These are phyloP conservation scores for Syzygium aromaticum DNA, from an alignment of 345 rosid genomes.

Conservation along the genomic window DNA sequence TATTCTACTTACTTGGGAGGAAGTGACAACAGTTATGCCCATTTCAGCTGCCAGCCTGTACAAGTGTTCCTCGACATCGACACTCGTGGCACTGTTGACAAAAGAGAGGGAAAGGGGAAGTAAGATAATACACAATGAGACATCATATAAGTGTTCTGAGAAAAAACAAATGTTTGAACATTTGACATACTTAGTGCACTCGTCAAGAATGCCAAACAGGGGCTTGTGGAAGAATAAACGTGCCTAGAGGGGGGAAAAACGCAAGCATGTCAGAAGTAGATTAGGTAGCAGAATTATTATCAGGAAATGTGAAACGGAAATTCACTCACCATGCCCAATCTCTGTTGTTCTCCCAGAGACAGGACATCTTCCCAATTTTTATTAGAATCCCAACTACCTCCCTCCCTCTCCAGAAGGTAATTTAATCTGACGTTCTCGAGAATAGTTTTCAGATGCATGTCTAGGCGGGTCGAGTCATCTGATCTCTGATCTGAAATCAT, in stretches of 20 bases:
- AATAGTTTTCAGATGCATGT: conserved; percentile 50
- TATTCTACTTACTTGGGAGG: conserved; percentile 64
- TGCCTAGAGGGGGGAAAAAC: conserved; percentile 37
- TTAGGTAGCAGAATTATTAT: background rate
- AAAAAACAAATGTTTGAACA: background rate
- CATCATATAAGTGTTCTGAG: background rate
- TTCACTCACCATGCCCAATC: conserved; percentile 85
- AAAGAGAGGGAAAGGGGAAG: background rate
- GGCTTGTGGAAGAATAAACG: conserved; percentile 96
- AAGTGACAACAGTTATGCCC: conserved; percentile 88
- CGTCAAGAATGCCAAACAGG: conserved; percentile 86
- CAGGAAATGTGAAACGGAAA: background rate
- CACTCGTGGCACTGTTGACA: conserved; percentile 75
- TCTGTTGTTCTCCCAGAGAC: conserved; percentile 98
- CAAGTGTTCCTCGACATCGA: conserved; percentile 95
- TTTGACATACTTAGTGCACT: conserved; percentile 82
- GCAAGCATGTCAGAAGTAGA: conserved; percentile 10
- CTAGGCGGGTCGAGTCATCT: conserved; percentile 32
- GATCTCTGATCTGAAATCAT: conserved; percentile 34
- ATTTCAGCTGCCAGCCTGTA: conserved; percentile 68
- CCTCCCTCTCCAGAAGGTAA: conserved; percentile 86
- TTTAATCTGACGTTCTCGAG: conserved; percentile 73
- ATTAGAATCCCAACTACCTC: conserved; percentile 76
- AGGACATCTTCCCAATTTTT: conserved; percentile 87
- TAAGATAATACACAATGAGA: background rate